Evolutionary conservation across 257 asterid genomes (phyloP).

Genomic region (Solanum tarapatanum): DNA sequence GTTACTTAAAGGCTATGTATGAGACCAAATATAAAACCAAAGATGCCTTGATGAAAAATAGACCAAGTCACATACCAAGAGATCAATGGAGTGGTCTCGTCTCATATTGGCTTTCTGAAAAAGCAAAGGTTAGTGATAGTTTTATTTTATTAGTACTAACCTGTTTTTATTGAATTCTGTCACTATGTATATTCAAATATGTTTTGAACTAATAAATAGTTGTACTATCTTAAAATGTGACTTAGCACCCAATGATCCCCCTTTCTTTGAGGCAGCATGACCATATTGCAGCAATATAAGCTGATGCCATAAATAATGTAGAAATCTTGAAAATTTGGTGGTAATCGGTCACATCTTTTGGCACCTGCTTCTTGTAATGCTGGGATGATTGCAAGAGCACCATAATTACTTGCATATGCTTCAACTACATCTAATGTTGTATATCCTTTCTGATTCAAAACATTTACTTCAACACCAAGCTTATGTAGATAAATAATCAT

Average conservation of each 20-base stretch:
- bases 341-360: slow-evolving; percentile 27
- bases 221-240: too few relatives aligned
- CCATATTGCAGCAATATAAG: too few relatives aligned
- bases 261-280: too few relatives aligned
- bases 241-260: too few relatives aligned
- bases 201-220: too few relatives aligned
- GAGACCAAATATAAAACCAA: not conserved
- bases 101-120: not conserved
- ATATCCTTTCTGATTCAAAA: slow-evolving; percentile 21
- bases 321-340: slow-evolving; percentile 6
- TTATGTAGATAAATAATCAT: not conserved
- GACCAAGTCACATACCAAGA: not conserved
- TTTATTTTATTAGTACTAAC: not conserved
- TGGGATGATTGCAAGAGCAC: slow-evolving; percentile 27
- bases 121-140: not conserved
- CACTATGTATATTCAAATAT: too few relatives aligned
- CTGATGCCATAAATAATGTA: too few relatives aligned
- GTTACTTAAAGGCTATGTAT: too few relatives aligned
- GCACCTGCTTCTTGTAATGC: slow-evolving; percentile 33
- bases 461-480: slow-evolving; percentile 32
- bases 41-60: not conserved
- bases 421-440: slow-evolving; percentile 42
- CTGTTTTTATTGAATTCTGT: too few relatives aligned
- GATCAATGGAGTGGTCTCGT: not conserved
- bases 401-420: slow-evolving; percentile 30